Base-by-base conservation (phyloP, 306 rosid species). In the Dryas drummondii region DNA sequence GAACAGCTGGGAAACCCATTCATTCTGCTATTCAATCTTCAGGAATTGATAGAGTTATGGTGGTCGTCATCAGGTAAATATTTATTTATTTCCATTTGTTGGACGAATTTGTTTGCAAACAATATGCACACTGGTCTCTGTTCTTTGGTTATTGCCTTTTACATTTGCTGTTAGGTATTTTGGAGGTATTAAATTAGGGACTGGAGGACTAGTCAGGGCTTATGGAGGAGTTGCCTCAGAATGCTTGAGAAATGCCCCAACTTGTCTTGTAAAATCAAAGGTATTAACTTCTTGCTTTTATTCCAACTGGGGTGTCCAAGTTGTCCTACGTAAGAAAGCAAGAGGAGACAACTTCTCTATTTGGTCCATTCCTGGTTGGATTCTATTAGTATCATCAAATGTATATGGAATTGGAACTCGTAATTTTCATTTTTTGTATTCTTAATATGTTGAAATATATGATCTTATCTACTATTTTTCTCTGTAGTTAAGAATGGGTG, bases 1-100 rank as follows among this genome's bases (percentile, higher is more conserved):
- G 98, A 67, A 94, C 97, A 5, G 97, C 97, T 26, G 97, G 98
- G 68, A 94, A 94, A 80, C 98, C 97, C 19, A 94, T 94, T 79
- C 86, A 81, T 51, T 82, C 98, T 74, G 96, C 97, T 32, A 88
- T 94, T 79, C 86, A 68, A 72, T 87, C 97, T 76, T 91, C 98
- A 17, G 96, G 97, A 63, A 84, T 94, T 76, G 97, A 94, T 77
- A 91, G 91, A 88, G 90, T 94, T 73, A 88, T 94, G 98, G 98
- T 94, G 80, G 97, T 91, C 22, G 97, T 94, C 79, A 90, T 90
- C 86, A 87, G 97, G 98, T 94, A 70, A 78, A 69, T 59, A 6
- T 68, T 67, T 5, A 10, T 52, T 6, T 66, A 79, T 11, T 37
- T 32, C 15, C 5, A 57, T 17, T 63, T 64, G 51, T 22, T 19